phyloP scores from a whole-genome alignment of 2,329 filamentous ascomycete genomes.

The Lecanicillium sp. region DNA sequence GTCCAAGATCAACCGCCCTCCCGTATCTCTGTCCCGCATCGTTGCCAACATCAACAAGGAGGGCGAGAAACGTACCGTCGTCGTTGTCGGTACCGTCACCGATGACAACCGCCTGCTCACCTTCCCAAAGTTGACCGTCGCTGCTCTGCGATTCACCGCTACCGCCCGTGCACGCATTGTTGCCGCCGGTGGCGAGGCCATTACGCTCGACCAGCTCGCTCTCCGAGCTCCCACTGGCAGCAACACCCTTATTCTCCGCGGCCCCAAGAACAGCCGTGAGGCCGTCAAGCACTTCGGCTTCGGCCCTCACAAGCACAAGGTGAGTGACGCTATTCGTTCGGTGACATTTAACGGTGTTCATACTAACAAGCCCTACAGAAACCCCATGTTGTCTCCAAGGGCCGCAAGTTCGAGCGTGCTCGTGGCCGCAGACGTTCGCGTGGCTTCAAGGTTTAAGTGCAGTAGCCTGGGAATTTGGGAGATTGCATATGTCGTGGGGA shows the following conservation, averaged over 20 bases:
- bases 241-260: constrained; percentile 95
- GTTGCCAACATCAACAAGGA: constrained; percentile 59
- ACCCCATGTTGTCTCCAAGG: constrained; percentile 96
- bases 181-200: constrained; percentile 87
- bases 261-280: constrained; percentile 97
- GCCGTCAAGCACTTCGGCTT: constrained; percentile 99
- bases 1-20: constrained; percentile 96
- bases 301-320: constrained; percentile 96
- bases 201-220: constrained; percentile 96
- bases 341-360: background rate
- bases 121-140: constrained; percentile 87
- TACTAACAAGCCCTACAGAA: constrained; percentile 53
- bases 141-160: constrained; percentile 92
- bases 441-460: constrained; percentile 97
- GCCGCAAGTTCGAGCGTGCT: constrained; percentile 98
- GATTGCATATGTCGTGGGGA: constrained; percentile 4
- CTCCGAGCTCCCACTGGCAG: constrained; percentile 88
- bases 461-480: constrained; percentile 1
- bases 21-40: constrained; percentile 90
- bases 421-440: constrained; percentile 97
- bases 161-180: constrained; percentile 89
- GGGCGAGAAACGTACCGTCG: constrained; percentile 75
- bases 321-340: constrained; percentile 30
- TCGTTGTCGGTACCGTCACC: constrained; percentile 90
- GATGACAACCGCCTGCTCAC: constrained; percentile 92